phyloP scores from a whole-genome alignment of 768 basidiomycete species.

The Rossbeevera mucosa region DNA sequence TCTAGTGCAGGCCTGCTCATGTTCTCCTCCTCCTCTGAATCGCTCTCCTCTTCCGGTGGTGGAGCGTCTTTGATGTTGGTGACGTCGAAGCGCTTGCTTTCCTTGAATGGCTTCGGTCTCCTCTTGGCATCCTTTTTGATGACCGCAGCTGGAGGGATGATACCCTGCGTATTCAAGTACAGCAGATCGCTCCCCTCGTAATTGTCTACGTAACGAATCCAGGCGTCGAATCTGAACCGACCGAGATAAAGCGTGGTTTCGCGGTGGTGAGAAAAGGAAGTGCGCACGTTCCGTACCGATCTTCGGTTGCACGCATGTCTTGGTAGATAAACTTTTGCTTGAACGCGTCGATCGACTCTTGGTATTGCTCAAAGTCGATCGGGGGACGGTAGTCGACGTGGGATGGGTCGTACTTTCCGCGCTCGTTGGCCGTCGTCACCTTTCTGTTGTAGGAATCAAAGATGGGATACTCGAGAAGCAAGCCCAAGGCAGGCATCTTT shows the following conservation, averaged over 20 bases:
- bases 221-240: conserved; percentile 67
- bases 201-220: conserved; percentile 70
- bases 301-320: conserved; percentile 82
- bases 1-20: conserved; percentile 42
- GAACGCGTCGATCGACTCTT: conserved; percentile 71
- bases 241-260: not conserved
- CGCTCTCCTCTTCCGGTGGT: conserved; percentile 35
- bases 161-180: conserved; percentile 73
- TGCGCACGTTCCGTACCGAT: conserved; percentile 69
- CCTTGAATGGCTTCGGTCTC: conserved; percentile 60
- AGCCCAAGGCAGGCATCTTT: conserved; percentile 92
- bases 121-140: conserved; percentile 51
- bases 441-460: conserved; percentile 73
- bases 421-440: conserved; percentile 40
- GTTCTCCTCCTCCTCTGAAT: conserved; percentile 42
- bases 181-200: conserved; percentile 75
- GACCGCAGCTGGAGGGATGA: conserved; percentile 67
- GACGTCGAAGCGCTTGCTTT: conserved; percentile 63
- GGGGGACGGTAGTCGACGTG: conserved; percentile 63
- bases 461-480: conserved; percentile 84
- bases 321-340: conserved; percentile 84
- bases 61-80: conserved; percentile 38
- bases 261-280: not conserved
- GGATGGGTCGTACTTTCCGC: conserved; percentile 41
- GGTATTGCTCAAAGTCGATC: conserved; percentile 68